phyloP scores from a whole-genome alignment of 768 basidiomycete species.

The Tulasnella sp. region DNA sequence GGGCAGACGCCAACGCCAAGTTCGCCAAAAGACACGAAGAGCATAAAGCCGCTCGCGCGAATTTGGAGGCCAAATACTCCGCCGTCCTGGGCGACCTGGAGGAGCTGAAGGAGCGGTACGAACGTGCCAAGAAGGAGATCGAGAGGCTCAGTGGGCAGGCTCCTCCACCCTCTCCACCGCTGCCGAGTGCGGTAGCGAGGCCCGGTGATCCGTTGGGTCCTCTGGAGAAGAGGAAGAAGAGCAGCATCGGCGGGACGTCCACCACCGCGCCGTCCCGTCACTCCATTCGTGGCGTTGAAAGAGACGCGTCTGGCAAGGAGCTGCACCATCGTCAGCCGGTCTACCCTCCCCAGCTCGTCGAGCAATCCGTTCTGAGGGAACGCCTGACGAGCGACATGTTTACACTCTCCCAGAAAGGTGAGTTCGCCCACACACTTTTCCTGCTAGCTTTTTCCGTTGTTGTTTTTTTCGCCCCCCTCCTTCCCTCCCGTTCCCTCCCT shows the following conservation, averaged over 20 bases:
- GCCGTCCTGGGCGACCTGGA: slow-evolving; percentile 31
- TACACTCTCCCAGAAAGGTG: slow-evolving; percentile 34
- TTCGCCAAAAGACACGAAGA: slow-evolving; percentile 35
- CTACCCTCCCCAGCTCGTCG: slow-evolving; percentile 32
- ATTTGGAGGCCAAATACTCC: slow-evolving; percentile 32
- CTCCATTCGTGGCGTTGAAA: slow-evolving; percentile 24
- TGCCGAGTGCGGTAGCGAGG: slow-evolving; percentile 23
- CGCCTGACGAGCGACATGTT: slow-evolving; percentile 34
- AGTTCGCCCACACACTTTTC: background rate
- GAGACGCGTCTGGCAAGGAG: background rate
- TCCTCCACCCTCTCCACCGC: slow-evolving; percentile 23
- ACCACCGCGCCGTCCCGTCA: background rate
- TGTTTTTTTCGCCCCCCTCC: background rate
- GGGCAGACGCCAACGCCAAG: slow-evolving; percentile 34
- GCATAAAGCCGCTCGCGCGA: slow-evolving; percentile 32
- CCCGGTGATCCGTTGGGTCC: background rate
- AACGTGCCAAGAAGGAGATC: slow-evolving; percentile 28
- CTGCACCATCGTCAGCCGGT: slow-evolving; percentile 2
- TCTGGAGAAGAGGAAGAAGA: slow-evolving; percentile 14
- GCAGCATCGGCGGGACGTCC: background rate
- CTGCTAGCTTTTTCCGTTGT: background rate
- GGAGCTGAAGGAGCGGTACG: slow-evolving; percentile 33
- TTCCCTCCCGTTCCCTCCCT: background rate
- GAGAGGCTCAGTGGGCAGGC: slow-evolving; percentile 16
- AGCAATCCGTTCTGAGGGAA: slow-evolving; percentile 33